Conservation (phyloP, 495 filamentous ascomycete species). For the Penicillium parvum region DNA sequence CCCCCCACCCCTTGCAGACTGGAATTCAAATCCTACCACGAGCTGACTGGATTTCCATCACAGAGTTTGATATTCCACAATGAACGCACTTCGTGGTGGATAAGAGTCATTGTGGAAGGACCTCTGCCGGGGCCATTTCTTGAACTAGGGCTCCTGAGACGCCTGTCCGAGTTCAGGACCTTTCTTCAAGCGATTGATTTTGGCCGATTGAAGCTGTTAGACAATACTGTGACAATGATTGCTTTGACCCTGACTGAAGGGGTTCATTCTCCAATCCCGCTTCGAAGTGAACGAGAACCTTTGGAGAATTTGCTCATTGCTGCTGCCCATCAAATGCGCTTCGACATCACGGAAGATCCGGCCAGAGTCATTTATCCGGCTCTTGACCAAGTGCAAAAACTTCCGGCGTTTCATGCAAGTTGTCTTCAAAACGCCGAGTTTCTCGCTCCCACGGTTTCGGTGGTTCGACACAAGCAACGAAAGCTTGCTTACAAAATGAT, state of each 20-base stretch:
- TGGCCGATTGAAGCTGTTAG: slow-evolving; percentile 6
- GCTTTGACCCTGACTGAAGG: slow-evolving; percentile 7
- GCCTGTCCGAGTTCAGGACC: slow-evolving; percentile 1
- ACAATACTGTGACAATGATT: slow-evolving; percentile 11
- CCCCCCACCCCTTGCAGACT: neutral
- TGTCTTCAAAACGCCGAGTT: slow-evolving; percentile 1
- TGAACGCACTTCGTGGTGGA: slow-evolving; percentile 11
- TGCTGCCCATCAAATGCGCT: slow-evolving; percentile 8
- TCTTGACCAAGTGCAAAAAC: slow-evolving; percentile 3
- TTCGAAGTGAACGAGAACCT: slow-evolving; percentile 1
- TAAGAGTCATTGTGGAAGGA: slow-evolving; percentile 11
- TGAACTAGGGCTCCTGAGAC: slow-evolving; percentile 5
- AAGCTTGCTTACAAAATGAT: slow-evolving; percentile 14
- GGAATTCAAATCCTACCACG: neutral
- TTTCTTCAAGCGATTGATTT: slow-evolving; percentile 17
- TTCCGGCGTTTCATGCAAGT: slow-evolving; percentile 10
- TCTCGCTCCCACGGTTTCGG: slow-evolving; percentile 12
- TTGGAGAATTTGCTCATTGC: slow-evolving; percentile 5
- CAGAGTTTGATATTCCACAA: slow-evolving; percentile 14
- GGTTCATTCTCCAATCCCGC: slow-evolving; percentile 5
- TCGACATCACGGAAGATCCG: slow-evolving; percentile 8
- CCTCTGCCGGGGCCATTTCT: slow-evolving; percentile 2
- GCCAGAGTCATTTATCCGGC: slow-evolving; percentile 9
- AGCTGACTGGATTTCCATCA: slow-evolving; percentile 4
- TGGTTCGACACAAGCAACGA: slow-evolving; percentile 2